Evolutionary conservation across 129 eudicot genomes (phyloP), one percentile per base, ranked within the genome.

Genomic region (Tagetes patula): DNA sequence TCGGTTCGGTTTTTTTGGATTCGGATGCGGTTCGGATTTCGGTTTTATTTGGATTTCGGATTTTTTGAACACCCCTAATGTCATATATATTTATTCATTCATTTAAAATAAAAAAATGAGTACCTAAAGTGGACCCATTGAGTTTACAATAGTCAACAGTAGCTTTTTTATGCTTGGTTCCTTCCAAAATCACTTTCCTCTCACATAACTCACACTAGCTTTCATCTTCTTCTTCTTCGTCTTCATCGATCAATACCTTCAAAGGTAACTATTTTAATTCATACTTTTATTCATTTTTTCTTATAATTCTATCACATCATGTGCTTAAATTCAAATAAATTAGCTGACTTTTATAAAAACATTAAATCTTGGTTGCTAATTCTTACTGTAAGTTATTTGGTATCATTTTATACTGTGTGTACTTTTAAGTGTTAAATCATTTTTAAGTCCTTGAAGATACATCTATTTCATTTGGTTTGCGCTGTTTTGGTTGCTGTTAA

Each of bases 71-170:
- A n/a, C n/a, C n/a, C n/a, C n/a, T n/a, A n/a, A n/a, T n/a, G n/a
- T n/a, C n/a, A n/a, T n/a, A n/a, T n/a, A n/a, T 30, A 20, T 20
- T 20, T 20, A 20, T 20, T 20, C 27, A 20, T 20, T 20, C 27
- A 20, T 20, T 20, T 20, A 20, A 20, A 20, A 20, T 20, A 20
- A 20, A n/a, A 14, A 53, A 52, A 0, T 14, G 9, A 7, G 47
- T 43, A 43, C 27, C 27, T 53, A 50, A 60, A 60, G 55, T 61
- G 68, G 76, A 72, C 76, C 45, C 68, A 56, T 14, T 34, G 10
- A 49, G 33, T 42, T 56, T 30, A 42, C 55, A 42, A 72, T 59
- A 73, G 77, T 73, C 69, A 59, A 72, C 69, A 72, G 68, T 59
- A 45, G 68, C 76, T 32, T 27, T 14, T 56, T 55, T 8, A 31